Evolutionary conservation across 805 yeast genomes (phyloP).

Genomic region (Grigorovia humatica): DNA sequence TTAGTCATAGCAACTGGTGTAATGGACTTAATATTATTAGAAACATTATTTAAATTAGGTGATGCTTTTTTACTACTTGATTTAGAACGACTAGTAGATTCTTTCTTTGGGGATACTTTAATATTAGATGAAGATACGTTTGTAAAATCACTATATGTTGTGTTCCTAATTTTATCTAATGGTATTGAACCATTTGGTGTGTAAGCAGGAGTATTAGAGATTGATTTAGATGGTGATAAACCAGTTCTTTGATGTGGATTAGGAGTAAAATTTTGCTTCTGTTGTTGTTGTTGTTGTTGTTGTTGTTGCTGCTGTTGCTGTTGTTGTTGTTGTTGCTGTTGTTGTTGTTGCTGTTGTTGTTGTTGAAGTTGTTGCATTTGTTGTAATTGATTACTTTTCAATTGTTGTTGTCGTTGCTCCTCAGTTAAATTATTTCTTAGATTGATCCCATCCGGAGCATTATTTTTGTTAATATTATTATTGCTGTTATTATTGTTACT

Average conservation of each 20-base stretch:
- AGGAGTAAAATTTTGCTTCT: neutral
- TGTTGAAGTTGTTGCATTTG: constrained; percentile 13
- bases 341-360: neutral
- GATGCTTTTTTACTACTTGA: constrained; percentile 9
- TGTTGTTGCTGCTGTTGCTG: constrained; percentile 16
- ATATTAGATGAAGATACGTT: neutral
- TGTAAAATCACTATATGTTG: neutral
- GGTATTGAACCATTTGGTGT: neutral
- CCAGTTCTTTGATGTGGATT: neutral
- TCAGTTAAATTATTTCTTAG: constrained; percentile 14
- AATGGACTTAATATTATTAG: constrained; percentile 12
- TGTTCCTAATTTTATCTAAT: neutral
- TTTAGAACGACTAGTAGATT: constrained; percentile 3
- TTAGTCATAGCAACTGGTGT: constrained; percentile 13
- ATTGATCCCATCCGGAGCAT: constrained; percentile 7
- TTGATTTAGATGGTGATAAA: neutral
- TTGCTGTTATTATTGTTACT: neutral
- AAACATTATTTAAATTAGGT: constrained; percentile 8
- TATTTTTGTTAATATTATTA: constrained; percentile 4
- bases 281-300: neutral
- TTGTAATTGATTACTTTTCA: constrained; percentile 17
- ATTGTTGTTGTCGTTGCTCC: constrained; percentile 20
- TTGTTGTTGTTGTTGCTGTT: constrained; percentile 15
- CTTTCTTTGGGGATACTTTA: constrained; percentile 5
- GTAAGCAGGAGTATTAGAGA: neutral